Conservation (phyloP, 768 basidiomycete genomes). For the Kwoniella sp. region DNA sequence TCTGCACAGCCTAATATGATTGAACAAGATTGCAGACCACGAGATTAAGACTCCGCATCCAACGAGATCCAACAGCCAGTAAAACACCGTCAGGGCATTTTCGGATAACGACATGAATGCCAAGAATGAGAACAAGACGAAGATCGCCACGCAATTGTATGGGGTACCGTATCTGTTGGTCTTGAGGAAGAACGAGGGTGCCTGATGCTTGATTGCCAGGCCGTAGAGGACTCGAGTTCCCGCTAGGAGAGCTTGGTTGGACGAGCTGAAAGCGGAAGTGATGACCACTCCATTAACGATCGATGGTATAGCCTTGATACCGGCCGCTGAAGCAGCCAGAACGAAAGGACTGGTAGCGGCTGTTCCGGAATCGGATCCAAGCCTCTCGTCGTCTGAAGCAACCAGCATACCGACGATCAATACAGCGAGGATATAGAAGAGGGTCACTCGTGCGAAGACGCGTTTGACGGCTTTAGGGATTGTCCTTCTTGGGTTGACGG, state of each 20-base stretch:
- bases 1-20: slow-evolving; percentile 15
- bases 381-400: slow-evolving; percentile 60
- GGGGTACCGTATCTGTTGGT: slow-evolving; percentile 76
- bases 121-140: slow-evolving; percentile 61
- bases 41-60: slow-evolving; percentile 66
- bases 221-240: slow-evolving; percentile 31
- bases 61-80: slow-evolving; percentile 64
- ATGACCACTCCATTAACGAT: slow-evolving; percentile 55
- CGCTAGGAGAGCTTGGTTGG: slow-evolving; percentile 32
- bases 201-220: slow-evolving; percentile 70
- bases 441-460: slow-evolving; percentile 63
- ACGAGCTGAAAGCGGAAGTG: slow-evolving; percentile 37
- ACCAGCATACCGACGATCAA: slow-evolving; percentile 72
- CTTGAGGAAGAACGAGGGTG: slow-evolving; percentile 73
- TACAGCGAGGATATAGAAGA: slow-evolving; percentile 79
- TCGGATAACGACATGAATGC: slow-evolving; percentile 75
- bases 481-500: slow-evolving; percentile 44
- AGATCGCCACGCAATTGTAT: slow-evolving; percentile 67
- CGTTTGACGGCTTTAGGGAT: slow-evolving; percentile 50
- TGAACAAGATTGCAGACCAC: slow-evolving; percentile 56
- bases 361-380: slow-evolving; percentile 8
- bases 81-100: slow-evolving; percentile 72
- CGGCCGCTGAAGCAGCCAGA: slow-evolving; percentile 9
- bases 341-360: slow-evolving; percentile 16
- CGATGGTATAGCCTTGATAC: slow-evolving; percentile 36